Base-by-base conservation (phyloP, 1,284 basidiomycete species). In the Puccinia coronata region DNA sequence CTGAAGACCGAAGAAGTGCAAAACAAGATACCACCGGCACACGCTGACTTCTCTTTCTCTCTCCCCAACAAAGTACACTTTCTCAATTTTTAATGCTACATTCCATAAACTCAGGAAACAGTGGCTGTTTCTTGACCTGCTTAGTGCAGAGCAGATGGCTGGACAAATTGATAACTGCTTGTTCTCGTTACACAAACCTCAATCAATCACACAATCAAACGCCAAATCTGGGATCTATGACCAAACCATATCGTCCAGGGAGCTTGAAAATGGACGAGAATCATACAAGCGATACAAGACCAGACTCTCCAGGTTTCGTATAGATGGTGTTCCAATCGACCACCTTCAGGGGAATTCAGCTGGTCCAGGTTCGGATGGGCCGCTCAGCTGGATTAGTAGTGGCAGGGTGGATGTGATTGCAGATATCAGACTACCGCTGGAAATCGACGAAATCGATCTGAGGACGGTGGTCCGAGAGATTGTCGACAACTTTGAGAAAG, bases 101-200 rank as follows among this genome's bases (percentile, higher is more conserved):
- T 90, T 98, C 55, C 90, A 90, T 18, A 90, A 89, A 23, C 91
- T 99, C 83, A 89, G 96, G 82, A 97, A 96, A 86, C 92, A 93
- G 84, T 99, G 95, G 95, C 85, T 98, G 49, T 98, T 98, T 87
- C 96, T 85, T 81, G 84, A 84, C 76, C 82, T 88, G 4, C 84
- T 87, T 51, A 91, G 90, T 65, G 96, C 96, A 0, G 95, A 98
- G 84, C 93, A 92, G 81, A 93, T 98, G 80, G 96, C 97, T 4
- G 96, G 96, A 0, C 97, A 99, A 86, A 93, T 96, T 83, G 96
- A 99, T 86, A 98, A 98, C 84, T 99, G 97, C 85, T 86, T 99
- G 20, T 98, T 98, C 88, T 98, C 95, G 85, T 86, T 99, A 83
- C 96, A 99, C 86, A 94, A 92, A 86, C 96, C 96, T 11, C 96